Evolutionary conservation across 441 rosid species (phyloP).

Genomic region (Gossypium trilobum): DNA sequence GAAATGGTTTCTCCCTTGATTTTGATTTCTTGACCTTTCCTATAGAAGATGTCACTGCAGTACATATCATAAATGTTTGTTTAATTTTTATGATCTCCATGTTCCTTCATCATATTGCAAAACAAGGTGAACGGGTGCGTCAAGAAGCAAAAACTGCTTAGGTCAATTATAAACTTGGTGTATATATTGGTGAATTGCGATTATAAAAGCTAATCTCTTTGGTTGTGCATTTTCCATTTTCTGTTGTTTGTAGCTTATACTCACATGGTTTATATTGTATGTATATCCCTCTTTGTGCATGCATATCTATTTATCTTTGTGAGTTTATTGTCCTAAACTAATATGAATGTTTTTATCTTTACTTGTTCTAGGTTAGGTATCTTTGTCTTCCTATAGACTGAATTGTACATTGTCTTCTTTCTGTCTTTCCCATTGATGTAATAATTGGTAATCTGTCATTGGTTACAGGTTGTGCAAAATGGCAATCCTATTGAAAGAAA

Average conservation of each 20-base stretch:
- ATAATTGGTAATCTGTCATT: slow-evolving; percentile 9
- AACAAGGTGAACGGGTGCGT: not conserved
- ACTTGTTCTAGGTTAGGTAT: not conserved
- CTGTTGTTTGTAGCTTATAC: not conserved
- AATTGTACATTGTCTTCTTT: not conserved
- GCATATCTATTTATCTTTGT: not conserved
- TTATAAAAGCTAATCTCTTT: not conserved
- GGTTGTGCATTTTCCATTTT: not conserved
- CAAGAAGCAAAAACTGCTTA: slow-evolving; percentile 1
- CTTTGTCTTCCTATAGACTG: not conserved
- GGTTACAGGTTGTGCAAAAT: slow-evolving; percentile 64
- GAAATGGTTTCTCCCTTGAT: not conserved
- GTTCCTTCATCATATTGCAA: not conserved
- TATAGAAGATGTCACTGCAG: not conserved
- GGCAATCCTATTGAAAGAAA: slow-evolving; percentile 77
- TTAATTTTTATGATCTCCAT: not conserved
- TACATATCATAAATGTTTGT: not conserved
- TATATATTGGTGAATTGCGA: not conserved
- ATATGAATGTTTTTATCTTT: not conserved
- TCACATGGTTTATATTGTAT: not conserved
- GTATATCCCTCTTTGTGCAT: not conserved
- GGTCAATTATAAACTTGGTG: not conserved
- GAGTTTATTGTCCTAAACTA: not conserved
- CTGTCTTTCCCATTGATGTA: not conserved
- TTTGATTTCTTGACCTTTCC: not conserved